phyloP scores from a whole-genome alignment of 345 rosid genomes.

The Bruguiera parviflora region DNA sequence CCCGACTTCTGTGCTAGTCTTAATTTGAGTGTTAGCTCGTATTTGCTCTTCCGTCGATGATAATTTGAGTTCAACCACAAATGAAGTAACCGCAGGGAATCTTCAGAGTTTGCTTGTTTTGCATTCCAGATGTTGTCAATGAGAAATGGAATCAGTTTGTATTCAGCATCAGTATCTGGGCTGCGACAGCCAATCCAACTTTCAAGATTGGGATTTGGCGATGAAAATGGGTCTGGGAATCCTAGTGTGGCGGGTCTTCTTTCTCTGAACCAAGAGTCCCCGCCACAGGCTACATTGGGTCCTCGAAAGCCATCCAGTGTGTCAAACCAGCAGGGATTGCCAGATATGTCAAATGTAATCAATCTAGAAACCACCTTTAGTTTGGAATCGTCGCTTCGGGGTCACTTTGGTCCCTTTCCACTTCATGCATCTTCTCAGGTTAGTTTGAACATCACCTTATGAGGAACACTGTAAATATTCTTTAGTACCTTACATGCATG shows the following conservation, averaged over 20 bases:
- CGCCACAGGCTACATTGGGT: constrained; percentile 26
- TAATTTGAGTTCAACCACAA: neutral
- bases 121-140: constrained; percentile 64
- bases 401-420: constrained; percentile 49
- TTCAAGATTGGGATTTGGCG: constrained; percentile 34
- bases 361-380: constrained; percentile 44
- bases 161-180: constrained; percentile 64
- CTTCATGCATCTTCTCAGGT: constrained; percentile 44
- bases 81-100: neutral
- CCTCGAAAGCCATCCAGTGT: constrained; percentile 37
- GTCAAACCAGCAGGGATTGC: constrained; percentile 30
- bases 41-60: too few species aligned
- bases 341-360: constrained; percentile 37
- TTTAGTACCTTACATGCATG: constrained; percentile 10
- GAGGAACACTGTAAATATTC: neutral
- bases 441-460: constrained; percentile 10
- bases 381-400: constrained; percentile 53
- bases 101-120: constrained; percentile 11
- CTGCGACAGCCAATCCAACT: constrained; percentile 46
- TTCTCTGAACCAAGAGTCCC: constrained; percentile 36
- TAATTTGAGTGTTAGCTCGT: too few species aligned
- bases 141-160: constrained; percentile 72
- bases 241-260: constrained; percentile 24
- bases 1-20: too few species aligned
- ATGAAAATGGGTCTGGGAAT: constrained; percentile 32